Conservation (phyloP, 352 stramenopile species). For the Pythium guiyangense region DNA sequence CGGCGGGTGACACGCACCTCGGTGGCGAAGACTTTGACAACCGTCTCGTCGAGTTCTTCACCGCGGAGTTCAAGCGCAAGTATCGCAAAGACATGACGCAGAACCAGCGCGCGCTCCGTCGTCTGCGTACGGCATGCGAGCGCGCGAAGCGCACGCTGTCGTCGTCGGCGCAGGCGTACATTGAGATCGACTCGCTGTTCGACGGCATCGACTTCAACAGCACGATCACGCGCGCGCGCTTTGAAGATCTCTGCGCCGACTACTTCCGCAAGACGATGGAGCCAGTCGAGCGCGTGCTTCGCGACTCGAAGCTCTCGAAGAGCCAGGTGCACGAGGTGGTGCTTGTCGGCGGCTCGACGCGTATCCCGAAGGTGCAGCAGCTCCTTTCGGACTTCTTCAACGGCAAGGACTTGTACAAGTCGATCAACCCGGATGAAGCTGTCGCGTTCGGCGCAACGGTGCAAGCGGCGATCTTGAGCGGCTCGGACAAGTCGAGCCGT, state of each 20-base stretch:
- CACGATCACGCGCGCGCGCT: too few species aligned
- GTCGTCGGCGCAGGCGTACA: too few species aligned
- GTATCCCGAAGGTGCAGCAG: slow-evolving; percentile 49
- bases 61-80: slow-evolving; percentile 87
- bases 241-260: too few species aligned
- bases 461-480: slow-evolving; percentile 33
- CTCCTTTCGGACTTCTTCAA: slow-evolving; percentile 55
- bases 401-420: slow-evolving; percentile 51
- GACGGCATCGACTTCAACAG: too few species aligned
- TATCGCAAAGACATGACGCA: slow-evolving; percentile 72
- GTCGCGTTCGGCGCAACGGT: slow-evolving; percentile 52
- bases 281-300: too few species aligned
- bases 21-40: slow-evolving; percentile 93
- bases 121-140: slow-evolving; percentile 90
- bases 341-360: too few species aligned
- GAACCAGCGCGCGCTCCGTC: slow-evolving; percentile 80
- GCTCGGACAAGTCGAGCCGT: slow-evolving; percentile 41
- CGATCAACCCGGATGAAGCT: slow-evolving; percentile 67
- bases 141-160: too few species aligned
- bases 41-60: slow-evolving; percentile 87
- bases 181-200: too few species aligned
- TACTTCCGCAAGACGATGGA: too few species aligned
- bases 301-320: too few species aligned
- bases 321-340: too few species aligned
- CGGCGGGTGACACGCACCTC: slow-evolving; percentile 87